Conservation (phyloP, 129 eudicot species). For the Helichrysum umbraculigerum region DNA sequence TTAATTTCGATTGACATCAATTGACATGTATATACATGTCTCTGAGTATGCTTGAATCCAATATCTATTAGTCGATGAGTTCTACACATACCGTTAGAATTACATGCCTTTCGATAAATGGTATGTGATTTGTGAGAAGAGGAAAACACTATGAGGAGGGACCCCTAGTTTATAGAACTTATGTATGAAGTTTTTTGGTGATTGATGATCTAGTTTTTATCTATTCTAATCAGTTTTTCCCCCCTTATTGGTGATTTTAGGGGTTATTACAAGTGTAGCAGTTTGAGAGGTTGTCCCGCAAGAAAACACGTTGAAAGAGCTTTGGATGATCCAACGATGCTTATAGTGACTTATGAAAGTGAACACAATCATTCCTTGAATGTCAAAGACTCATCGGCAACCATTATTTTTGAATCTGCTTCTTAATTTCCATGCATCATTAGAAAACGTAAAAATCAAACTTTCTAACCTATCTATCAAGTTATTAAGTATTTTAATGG, state of each 20-base stretch:
- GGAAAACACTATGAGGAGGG: not conserved
- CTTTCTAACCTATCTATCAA: slow-evolving; percentile 19
- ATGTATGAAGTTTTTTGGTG: not conserved
- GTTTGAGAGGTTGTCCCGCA: slow-evolving; percentile 92
- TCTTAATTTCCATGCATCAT: slow-evolving; percentile 36
- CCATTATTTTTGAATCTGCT: slow-evolving; percentile 76
- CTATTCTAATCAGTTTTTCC: not conserved
- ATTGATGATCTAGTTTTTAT: not conserved
- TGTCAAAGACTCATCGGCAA: slow-evolving; percentile 52
- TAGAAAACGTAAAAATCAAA: slow-evolving; percentile 12
- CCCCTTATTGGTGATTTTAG: slow-evolving; percentile 30
- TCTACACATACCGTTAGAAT: too few species aligned
- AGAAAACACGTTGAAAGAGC: slow-evolving; percentile 95
- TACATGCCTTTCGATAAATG: too few species aligned
- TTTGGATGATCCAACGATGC: slow-evolving; percentile 84
- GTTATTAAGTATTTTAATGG: slow-evolving; percentile 28
- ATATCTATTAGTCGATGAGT: too few species aligned
- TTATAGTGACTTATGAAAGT: slow-evolving; percentile 88
- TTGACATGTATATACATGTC: too few species aligned
- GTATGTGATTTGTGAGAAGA: too few species aligned
- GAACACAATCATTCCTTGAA: slow-evolving; percentile 82
- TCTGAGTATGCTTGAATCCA: too few species aligned
- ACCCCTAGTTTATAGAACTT: not conserved
- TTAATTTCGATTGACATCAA: not conserved
- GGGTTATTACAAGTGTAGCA: slow-evolving; percentile 96